These are phyloP conservation scores for Paxillus ammoniavirescens DNA, from an alignment of 768 basidiomycete species.

Conservation along the genomic window DNA sequence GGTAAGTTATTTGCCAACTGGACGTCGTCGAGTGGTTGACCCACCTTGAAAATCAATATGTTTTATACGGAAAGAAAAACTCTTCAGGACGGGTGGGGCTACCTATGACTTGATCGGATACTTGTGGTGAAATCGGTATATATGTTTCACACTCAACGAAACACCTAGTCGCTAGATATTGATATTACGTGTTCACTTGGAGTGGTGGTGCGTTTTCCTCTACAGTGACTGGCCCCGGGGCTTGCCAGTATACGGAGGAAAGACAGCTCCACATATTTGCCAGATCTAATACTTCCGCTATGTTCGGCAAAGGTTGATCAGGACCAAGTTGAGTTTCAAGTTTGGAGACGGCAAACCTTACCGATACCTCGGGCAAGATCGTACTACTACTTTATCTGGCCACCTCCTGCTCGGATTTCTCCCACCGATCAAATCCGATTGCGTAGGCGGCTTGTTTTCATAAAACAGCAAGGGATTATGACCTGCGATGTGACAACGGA, in stretches of 20 bases:
- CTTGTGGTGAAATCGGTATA: neutral
- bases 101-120: neutral
- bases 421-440: conserved; percentile 36
- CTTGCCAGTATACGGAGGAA: conserved; percentile 24
- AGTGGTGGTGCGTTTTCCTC: conserved; percentile 4
- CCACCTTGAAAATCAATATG: neutral
- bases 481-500: neutral
- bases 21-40: neutral
- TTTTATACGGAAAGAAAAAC: neutral
- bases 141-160: conserved; percentile 5
- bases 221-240: conserved; percentile 3
- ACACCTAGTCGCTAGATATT: conserved; percentile 9
- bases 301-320: conserved; percentile 30
- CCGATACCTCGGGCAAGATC: conserved; percentile 25
- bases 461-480: neutral
- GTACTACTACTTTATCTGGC: conserved; percentile 27
- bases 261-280: conserved; percentile 13
- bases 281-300: conserved; percentile 22
- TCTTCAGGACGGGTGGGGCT: neutral
- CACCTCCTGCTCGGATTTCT: conserved; percentile 22
- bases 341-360: conserved; percentile 30
- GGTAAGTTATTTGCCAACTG: neutral
- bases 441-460: conserved; percentile 7
- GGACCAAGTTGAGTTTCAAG: conserved; percentile 33
- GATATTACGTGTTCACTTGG: conserved; percentile 25